A percentile compares a stretch with the other conserved stretches of the same genome.
Evolutionary conservation across 768 basidiomycete species (phyloP).

Genomic region (Russula vinacea): DNA sequence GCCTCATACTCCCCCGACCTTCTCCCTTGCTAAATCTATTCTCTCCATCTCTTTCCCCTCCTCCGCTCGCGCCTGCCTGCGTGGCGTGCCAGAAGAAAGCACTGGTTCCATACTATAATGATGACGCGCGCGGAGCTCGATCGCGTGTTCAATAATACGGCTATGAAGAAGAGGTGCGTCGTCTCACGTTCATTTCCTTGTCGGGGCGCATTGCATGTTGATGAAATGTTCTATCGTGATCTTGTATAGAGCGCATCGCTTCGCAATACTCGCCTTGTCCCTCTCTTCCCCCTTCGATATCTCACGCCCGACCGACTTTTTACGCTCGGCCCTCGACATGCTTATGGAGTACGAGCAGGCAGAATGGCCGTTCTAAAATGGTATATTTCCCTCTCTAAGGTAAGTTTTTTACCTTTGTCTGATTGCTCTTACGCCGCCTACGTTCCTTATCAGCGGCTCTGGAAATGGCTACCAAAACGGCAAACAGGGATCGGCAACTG

Average conservation of each 20-base stretch:
- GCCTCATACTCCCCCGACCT: too few species aligned
- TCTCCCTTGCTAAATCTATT: not conserved
- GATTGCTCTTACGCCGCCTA: not conserved
- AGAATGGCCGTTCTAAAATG: conserved; percentile 66
- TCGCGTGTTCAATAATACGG: conserved; percentile 64
- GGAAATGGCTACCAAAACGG: conserved; percentile 55
- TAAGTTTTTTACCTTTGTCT: not conserved
- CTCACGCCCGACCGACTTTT: conserved; percentile 72
- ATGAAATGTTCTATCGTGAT: not conserved
- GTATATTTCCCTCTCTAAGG: conserved; percentile 38
- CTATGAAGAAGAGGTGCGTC: conserved; percentile 77
- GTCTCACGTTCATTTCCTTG: not conserved
- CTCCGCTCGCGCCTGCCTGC: too few species aligned
- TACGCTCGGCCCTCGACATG: conserved; percentile 67
- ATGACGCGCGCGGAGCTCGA: conserved; percentile 73
- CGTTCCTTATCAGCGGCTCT: conserved; percentile 45
- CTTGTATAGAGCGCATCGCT: conserved; percentile 65
- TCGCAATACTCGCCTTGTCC: conserved; percentile 83
- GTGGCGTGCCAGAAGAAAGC: conserved; percentile 53
- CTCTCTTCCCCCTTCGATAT: conserved; percentile 80
- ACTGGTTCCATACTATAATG: conserved; percentile 88
- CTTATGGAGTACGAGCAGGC: conserved; percentile 75
- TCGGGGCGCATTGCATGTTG: not conserved
- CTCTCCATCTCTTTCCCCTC: not conserved
- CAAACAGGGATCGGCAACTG: conserved; percentile 56